Evolutionary conservation across 129 eudicot species (phyloP), one percentile per base, ranked within the genome.

Genomic region (Artemisia annua): DNA sequence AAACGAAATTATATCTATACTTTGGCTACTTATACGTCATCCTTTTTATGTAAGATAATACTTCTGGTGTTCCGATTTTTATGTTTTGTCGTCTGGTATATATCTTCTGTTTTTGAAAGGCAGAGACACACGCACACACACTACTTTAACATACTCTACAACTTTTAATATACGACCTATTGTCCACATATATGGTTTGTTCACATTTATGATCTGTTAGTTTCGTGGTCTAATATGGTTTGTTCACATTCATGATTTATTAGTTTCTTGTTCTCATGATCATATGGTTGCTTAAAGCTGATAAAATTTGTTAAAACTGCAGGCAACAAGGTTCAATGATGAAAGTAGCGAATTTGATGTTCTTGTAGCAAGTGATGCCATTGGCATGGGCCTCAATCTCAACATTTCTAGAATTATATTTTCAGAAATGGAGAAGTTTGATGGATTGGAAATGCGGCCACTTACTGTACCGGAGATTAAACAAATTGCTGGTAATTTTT

Each of bases 331-430:
- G 91, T 94, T 94, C 83, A 94, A 94, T 60, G 98, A 94, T 83
- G 92, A 86, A 67, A 79, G 87, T 73, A 90, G 87, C 77, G 96
- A 88, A 74, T 94, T 94, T 77, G 98, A 90, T 81, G 96, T 94
- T 83, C 98, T 94, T 55, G 98, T 94, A 56, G 97, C 98, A 28
- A 94, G 96, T 80, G 98, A 94, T 83, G 98, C 98, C 75, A 84
- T 94, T 79, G 98, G 98, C 70, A 94, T 94, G 98, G 98, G 98
- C 65, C 97, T 94, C 72, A 94, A 94, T 80, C 90, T 94, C 14
- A 94, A 94, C 65, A 94, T 94, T 70, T 90, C 96, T 57, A 87
- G 98, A 83, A 86, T 94, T 49, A 86, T 94, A 56, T 94, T 94
- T 79, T 90, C 98, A 6, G 86, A 87, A 17, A 63, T 94, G 80